These are phyloP conservation scores for Capillidium heterosporum DNA, from an alignment of 371 early-diverging fungal species.

Conservation along the genomic window DNA sequence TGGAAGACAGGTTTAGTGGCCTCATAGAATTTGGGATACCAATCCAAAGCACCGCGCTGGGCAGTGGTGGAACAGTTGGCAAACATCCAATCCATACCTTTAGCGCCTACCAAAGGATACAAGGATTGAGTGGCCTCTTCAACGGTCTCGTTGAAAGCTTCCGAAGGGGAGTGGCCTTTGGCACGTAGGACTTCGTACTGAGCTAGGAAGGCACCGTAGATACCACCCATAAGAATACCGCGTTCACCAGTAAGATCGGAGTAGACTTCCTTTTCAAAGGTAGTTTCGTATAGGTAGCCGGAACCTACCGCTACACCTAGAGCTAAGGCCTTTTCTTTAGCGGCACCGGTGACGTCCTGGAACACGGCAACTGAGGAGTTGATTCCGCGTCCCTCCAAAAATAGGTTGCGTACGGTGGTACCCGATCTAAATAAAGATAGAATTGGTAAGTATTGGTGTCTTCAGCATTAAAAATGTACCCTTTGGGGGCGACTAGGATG, in stretches of 20 bases:
- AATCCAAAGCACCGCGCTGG: constrained; percentile 92
- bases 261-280: constrained; percentile 91
- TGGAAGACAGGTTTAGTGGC: constrained; percentile 90
- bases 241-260: constrained; percentile 95
- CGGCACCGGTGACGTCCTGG: constrained; percentile 85
- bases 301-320: constrained; percentile 91
- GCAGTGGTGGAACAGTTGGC: constrained; percentile 93
- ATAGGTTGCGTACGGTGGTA: constrained; percentile 86
- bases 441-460: neutral
- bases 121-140: constrained; percentile 97
- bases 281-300: constrained; percentile 94
- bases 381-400: constrained; percentile 93
- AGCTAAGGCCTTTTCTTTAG: constrained; percentile 79
- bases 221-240: constrained; percentile 96
- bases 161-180: constrained; percentile 88
- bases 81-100: constrained; percentile 95
- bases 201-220: constrained; percentile 90
- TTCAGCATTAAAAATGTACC: constrained; percentile 11
- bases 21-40: constrained; percentile 85
- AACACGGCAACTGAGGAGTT: constrained; percentile 92
- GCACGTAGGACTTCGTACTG: constrained; percentile 93
- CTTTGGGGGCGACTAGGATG: constrained; percentile 90
- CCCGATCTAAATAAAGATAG: constrained; percentile 41
- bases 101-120: constrained; percentile 88
- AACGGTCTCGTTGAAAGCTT: constrained; percentile 97